Conservation (phyloP, 176 grass and related monocot species). For the Eremochloa ophiuroides region DNA sequence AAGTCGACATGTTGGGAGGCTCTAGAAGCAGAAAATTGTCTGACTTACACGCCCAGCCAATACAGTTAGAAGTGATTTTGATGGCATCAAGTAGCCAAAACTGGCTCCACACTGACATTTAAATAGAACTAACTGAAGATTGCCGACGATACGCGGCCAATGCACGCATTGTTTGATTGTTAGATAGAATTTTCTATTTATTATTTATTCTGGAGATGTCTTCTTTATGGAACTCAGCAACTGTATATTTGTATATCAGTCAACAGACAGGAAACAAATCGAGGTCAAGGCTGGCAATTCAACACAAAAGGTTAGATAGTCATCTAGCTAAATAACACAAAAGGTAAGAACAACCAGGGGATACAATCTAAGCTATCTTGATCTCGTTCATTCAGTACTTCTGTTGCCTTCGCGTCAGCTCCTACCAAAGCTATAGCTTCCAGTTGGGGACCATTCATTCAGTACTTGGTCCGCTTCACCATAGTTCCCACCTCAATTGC, state of each 20-base stretch:
- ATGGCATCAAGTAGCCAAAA: neutral
- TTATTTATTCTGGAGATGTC: slow-evolving; percentile 9
- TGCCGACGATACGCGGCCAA: neutral
- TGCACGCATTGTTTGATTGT: neutral
- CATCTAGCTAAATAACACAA: neutral
- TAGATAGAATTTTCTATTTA: too few relatives aligned
- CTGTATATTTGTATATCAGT: slow-evolving; percentile 25
- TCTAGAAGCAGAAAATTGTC: neutral
- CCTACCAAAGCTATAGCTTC: neutral
- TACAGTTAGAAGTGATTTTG: neutral
- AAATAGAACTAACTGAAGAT: slow-evolving; percentile 24
- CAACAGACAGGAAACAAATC: neutral
- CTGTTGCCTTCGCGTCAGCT: neutral
- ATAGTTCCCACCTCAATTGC: too few relatives aligned
- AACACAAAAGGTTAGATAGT: too few relatives aligned
- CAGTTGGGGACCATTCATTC: neutral
- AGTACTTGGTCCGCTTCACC: neutral
- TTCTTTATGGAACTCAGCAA: neutral
- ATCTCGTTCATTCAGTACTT: neutral
- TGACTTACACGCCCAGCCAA: neutral
- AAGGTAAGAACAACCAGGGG: neutral
- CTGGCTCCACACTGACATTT: slow-evolving; percentile 2
- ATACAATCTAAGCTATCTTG: neutral
- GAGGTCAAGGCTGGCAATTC: neutral
- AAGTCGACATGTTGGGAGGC: neutral